Conservation (phyloP, 768 basidiomycete genomes). For the Psilocybe subaeruginosa region DNA sequence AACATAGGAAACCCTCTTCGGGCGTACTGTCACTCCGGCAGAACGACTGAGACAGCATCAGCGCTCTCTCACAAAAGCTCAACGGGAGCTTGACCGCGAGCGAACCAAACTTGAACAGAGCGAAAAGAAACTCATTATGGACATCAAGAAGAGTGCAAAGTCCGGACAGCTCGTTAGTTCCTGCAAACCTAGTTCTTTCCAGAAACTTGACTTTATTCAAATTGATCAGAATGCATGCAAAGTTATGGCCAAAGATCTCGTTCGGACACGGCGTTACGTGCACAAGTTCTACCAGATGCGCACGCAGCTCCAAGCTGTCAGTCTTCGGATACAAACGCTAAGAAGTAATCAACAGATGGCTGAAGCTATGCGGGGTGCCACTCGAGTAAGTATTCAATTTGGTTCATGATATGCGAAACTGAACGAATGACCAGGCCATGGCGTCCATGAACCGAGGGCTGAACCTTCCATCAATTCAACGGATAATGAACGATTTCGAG, state of each 20-base stretch:
- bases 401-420: constrained; percentile 1
- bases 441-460: constrained; percentile 95
- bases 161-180: constrained; percentile 85
- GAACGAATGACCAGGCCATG: constrained; percentile 77
- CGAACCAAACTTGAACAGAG: constrained; percentile 91
- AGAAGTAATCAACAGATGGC: constrained; percentile 99
- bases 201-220: constrained; percentile 8
- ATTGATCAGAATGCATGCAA: constrained; percentile 89
- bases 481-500: constrained; percentile 98
- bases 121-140: constrained; percentile 94
- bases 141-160: constrained; percentile 97
- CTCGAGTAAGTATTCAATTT: constrained; percentile 66
- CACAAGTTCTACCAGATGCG: constrained; percentile 99
- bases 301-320: constrained; percentile 96
- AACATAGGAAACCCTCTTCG: constrained; percentile 89
- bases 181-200: not conserved
- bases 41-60: constrained; percentile 98
- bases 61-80: constrained; percentile 92
- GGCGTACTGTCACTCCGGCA: constrained; percentile 91
- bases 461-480: constrained; percentile 92
- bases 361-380: constrained; percentile 98
- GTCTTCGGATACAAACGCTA: constrained; percentile 92
- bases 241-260: constrained; percentile 99
- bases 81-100: constrained; percentile 97
- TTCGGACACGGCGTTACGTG: constrained; percentile 91